Percentiles rank a stretch among this genome's conserved stretches.
Conservation (phyloP, 2,329 filamentous ascomycete genomes). For the Mariannaea sp. region DNA sequence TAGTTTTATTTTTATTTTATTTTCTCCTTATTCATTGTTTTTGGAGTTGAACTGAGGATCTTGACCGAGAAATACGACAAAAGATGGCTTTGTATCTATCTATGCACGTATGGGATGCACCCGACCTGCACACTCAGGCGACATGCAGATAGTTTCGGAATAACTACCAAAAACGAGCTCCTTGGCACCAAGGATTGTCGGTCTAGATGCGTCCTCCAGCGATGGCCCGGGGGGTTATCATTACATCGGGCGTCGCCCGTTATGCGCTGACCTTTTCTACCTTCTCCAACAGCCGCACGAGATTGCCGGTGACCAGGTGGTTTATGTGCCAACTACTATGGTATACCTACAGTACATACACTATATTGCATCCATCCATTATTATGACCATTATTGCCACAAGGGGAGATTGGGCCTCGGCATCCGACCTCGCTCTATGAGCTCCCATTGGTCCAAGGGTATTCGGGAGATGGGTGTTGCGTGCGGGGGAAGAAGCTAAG, state of each 20-base stretch:
- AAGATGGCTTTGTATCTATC: neutral
- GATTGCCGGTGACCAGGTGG: too few species aligned
- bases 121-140: neutral
- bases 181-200: neutral
- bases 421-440: conserved; percentile 14
- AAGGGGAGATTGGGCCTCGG: conserved; percentile 16
- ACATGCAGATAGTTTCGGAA: neutral
- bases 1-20: neutral
- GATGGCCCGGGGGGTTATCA: conserved; percentile 11
- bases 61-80: neutral
- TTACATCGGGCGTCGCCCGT: conserved; percentile 1
- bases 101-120: too few species aligned
- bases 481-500: conserved; percentile 16
- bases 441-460: conserved; percentile 16
- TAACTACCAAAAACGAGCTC: neutral
- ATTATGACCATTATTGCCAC: conserved; percentile 1
- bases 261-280: neutral
- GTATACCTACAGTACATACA: too few species aligned
- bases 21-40: too few species aligned
- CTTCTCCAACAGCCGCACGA: too few species aligned
- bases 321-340: too few species aligned
- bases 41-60: conserved; percentile 14
- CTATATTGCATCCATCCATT: too few species aligned
- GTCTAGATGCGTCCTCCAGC: conserved; percentile 1
- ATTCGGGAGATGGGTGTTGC: conserved; percentile 13